Percentiles rank a stretch among this genome's conserved stretches.
phyloP scores from a whole-genome alignment of 345 rosid species.

The Nephelium lappaceum region DNA sequence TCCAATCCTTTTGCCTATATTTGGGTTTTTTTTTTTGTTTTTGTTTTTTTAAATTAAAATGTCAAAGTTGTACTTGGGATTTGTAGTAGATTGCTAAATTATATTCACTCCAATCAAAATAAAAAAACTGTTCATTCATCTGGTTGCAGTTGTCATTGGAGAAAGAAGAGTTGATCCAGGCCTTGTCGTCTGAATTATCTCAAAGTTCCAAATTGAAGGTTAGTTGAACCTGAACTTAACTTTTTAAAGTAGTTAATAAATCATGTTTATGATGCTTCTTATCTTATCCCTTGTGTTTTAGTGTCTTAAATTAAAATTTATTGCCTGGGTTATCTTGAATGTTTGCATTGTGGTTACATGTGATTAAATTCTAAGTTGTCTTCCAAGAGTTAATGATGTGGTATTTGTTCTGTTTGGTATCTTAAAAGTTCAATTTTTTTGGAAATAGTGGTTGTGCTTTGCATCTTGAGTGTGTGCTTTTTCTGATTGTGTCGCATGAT shows the following conservation, averaged over 20 bases:
- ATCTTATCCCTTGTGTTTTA: background rate
- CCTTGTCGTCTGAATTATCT: slow-evolving; percentile 71
- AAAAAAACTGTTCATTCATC: slow-evolving; percentile 13
- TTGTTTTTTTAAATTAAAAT: background rate
- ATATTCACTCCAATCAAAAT: background rate
- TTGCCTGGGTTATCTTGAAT: background rate
- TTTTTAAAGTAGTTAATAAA: background rate
- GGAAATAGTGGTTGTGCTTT: background rate
- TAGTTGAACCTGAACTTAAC: slow-evolving; percentile 21
- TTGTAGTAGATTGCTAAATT: slow-evolving; percentile 9
- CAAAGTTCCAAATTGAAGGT: slow-evolving; percentile 81
- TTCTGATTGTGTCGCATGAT: slow-evolving; percentile 19
- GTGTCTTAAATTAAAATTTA: background rate
- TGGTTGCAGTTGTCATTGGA: slow-evolving; percentile 76
- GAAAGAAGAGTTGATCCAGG: slow-evolving; percentile 81
- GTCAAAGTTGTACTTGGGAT: background rate
- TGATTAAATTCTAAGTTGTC: slow-evolving; percentile 2
- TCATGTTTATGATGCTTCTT: background rate
- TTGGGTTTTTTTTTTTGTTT: background rate
- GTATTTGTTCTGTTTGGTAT: background rate
- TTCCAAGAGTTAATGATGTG: background rate
- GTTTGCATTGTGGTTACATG: background rate
- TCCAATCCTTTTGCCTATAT: background rate
- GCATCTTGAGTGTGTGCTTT: background rate
- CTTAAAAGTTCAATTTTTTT: background rate